These are phyloP conservation scores for Triangularia setosa DNA, from an alignment of 2,329 filamentous ascomycete genomes.

Conservation along the genomic window DNA sequence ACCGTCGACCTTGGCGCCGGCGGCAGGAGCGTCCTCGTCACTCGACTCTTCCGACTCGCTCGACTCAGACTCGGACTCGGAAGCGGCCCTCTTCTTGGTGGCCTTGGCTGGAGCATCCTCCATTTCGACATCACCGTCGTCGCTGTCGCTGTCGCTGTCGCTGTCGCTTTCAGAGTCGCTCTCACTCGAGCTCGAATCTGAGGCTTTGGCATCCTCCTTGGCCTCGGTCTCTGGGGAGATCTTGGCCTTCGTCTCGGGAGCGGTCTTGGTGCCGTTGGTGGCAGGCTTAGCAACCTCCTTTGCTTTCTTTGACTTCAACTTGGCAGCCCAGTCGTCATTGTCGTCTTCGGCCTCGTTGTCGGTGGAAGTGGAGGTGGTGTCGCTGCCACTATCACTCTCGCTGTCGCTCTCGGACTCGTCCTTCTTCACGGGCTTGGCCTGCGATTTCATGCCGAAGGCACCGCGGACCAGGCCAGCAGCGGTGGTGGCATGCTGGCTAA, in stretches of 20 bases:
- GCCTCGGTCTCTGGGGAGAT: not conserved
- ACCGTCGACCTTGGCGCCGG: constrained; percentile 8
- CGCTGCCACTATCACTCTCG: constrained; percentile 19
- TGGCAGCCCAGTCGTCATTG: not conserved
- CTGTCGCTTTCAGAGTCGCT: constrained; percentile 11
- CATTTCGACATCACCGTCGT: constrained; percentile 17
- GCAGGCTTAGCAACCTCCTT: not conserved
- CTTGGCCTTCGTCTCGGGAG: not conserved
- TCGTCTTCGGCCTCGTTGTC: not conserved
- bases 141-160: constrained; percentile 15
- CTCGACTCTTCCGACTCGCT: constrained; percentile 17
- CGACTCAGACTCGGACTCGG: constrained; percentile 10
- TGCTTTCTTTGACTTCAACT: not conserved
- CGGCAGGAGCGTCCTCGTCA: constrained; percentile 12
- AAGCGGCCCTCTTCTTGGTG: not conserved
- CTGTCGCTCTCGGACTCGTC: constrained; percentile 16
- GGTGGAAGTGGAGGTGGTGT: constrained; percentile 4
- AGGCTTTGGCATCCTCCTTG: not conserved
- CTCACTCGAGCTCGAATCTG: not conserved
- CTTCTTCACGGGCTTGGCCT: constrained; percentile 17
- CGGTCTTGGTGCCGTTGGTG: not conserved
- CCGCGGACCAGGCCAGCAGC: constrained; percentile 24
- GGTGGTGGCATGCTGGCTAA: constrained; percentile 28
- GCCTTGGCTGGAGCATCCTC: not conserved
- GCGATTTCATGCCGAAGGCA: constrained; percentile 11